Percentiles rank a stretch among this genome's conserved stretches.
Evolutionary conservation across 805 yeast species (phyloP).

Genomic region (Candida vaughaniae): DNA sequence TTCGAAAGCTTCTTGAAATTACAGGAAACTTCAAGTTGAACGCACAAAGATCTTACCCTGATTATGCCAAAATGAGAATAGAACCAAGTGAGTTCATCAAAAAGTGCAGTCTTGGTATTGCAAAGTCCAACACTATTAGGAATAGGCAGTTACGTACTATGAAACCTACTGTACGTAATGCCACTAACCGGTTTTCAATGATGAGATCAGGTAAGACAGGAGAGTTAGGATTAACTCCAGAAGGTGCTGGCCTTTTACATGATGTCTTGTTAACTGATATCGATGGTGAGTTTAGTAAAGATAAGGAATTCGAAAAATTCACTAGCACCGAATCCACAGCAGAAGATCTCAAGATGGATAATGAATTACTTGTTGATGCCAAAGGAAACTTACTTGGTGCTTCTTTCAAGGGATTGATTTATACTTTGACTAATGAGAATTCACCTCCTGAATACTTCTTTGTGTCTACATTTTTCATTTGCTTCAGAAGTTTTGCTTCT

Average conservation of each 20-base stretch:
- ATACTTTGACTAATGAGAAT: conserved; percentile 63
- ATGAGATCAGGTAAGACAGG: conserved; percentile 52
- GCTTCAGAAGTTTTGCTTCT: conserved; percentile 69
- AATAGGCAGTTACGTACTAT: conserved; percentile 20
- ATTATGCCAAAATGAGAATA: conserved; percentile 56
- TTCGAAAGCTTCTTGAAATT: conserved; percentile 49
- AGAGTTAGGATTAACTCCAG: conserved; percentile 45
- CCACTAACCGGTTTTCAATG: conserved; percentile 46
- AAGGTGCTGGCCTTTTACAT: conserved; percentile 47
- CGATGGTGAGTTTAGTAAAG: conserved; percentile 30
- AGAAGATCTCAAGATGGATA: conserved; percentile 16
- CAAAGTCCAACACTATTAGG: conserved; percentile 34
- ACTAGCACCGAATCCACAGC: conserved; percentile 17
- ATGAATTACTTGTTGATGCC: conserved; percentile 52
- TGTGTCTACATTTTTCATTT: conserved; percentile 71
- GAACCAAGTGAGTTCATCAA: conserved; percentile 60
- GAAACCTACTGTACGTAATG: conserved; percentile 19
- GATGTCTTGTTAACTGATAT: conserved; percentile 28
- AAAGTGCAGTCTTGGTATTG: conserved; percentile 60
- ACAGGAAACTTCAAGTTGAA: conserved; percentile 69
- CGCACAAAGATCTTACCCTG: conserved; percentile 60
- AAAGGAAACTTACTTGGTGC: conserved; percentile 62
- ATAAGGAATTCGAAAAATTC: conserved; percentile 35
- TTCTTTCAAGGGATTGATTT: conserved; percentile 66
- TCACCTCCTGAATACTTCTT: conserved; percentile 66